Conservation (phyloP, 257 asterid species). For the Fraxinus pennsylvanica region DNA sequence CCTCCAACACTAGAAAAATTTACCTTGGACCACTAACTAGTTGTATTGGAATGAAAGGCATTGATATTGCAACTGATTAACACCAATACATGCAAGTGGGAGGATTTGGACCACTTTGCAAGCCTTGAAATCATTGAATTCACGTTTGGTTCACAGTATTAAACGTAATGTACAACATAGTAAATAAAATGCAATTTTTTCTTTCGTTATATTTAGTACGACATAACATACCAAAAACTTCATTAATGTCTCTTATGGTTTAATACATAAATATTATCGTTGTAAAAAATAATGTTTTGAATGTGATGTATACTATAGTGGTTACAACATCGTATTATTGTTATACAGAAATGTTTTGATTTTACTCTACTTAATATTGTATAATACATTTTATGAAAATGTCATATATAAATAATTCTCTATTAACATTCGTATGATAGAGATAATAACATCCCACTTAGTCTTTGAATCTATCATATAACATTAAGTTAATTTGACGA, state of each 20-base stretch:
- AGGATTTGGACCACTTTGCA: neutral
- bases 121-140: neutral
- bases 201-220: too few relatives aligned
- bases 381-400: neutral
- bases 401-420: neutral
- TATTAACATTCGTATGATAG: too few relatives aligned
- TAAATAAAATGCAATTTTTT: too few relatives aligned
- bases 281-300: neutral
- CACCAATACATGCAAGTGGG: neutral
- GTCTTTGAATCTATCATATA: neutral
- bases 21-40: neutral
- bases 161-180: too few relatives aligned
- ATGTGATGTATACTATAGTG: neutral
- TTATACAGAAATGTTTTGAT: neutral
- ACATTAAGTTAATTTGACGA: neutral
- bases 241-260: neutral
- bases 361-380: too few relatives aligned
- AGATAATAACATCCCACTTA: neutral
- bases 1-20: neutral
- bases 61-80: neutral
- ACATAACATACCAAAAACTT: neutral
- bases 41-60: neutral
- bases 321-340: neutral
- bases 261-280: too few relatives aligned
- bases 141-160: neutral